Evolutionary conservation across 352 stramenopile genomes (phyloP), one percentile per base, ranked within the genome.

Genomic region (Globisporangium heterothallicum): DNA sequence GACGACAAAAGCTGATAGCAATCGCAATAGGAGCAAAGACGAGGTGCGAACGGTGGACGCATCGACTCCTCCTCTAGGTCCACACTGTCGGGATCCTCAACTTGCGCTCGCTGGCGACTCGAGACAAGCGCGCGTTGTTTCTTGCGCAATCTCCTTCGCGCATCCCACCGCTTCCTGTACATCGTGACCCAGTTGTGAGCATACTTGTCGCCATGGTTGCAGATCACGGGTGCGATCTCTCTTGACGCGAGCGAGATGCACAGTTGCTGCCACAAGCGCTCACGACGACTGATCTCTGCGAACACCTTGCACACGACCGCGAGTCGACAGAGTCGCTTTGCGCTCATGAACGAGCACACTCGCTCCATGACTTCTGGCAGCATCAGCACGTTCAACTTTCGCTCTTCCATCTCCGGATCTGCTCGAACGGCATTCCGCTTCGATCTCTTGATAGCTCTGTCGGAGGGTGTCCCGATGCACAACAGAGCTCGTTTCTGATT

Each of bases 291-390:
- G 16, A 87, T 47, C 8, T 64, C 40, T 1, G 66, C 66, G 58
- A 87, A 83, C 0, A 44, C 56, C 4, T 58, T 63, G 45, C 73
- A 84, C 12, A 89, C 75, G 4, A 82, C 56, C 4, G 75, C 63
- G 13, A 89, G 65, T 9, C 78, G 73, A 49, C 66, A 76, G 16
- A 89, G 72, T 3, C 78, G 69, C 64, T 87, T 89, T 10, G 75
- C 73, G 34, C 66, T 89, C 72, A 89, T 79, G 42, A 74, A 86
- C 1, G 78, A 84, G 25, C 67, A 86, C 26, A 89, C 72, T 1
- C 59, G 62, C 53, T 87, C 75, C 75, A 87, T 86, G 6, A 86
- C 61, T 35, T 89, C 75, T 0, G 75, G 73, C 1, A 86, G 46
- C 14, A 87, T 38, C 18, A 89, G 30, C 24, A 82, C 68, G 43